Evolutionary conservation across 495 filamentous ascomycete genomes (phyloP).

Genomic region (Daldinia childiae): DNA sequence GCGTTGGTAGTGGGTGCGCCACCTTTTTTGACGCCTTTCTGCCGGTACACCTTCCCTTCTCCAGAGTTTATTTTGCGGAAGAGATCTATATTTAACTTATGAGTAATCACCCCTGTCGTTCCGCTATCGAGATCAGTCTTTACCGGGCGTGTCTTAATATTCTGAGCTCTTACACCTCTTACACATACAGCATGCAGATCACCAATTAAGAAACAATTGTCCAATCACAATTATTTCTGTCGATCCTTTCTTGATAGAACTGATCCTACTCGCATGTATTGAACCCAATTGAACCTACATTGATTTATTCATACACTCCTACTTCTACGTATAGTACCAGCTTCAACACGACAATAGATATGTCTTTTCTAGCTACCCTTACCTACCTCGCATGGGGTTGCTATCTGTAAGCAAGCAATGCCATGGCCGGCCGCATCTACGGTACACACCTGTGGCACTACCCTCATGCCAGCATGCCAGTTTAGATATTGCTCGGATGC

Average conservation of each 20-base stretch:
- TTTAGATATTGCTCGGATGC: background rate
- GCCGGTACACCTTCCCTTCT: conserved; percentile 8
- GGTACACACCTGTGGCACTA: conserved; percentile 18
- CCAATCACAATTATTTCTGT: conserved; percentile 29
- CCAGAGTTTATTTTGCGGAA: conserved; percentile 7
- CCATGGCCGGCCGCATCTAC: conserved; percentile 13
- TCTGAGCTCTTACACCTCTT: conserved; percentile 12
- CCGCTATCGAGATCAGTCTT: conserved; percentile 22
- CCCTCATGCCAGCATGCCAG: background rate
- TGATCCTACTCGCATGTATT: conserved; percentile 29
- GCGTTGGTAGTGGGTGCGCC: no score
- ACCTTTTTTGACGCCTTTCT: no score
- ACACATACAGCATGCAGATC: background rate
- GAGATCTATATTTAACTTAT: conserved; percentile 37
- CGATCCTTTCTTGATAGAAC: conserved; percentile 28
- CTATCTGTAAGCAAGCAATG: conserved; percentile 13
- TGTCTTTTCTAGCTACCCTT: conserved; percentile 1
- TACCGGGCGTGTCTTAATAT: conserved; percentile 21
- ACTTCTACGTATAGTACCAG: background rate
- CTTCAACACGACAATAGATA: background rate
- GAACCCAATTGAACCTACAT: conserved; percentile 14
- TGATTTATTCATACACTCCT: conserved; percentile 11
- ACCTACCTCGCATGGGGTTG: conserved; percentile 25
- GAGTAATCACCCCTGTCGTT: conserved; percentile 20
- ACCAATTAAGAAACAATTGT: conserved; percentile 6